A percentile compares a stretch with the other conserved stretches of the same genome.
These are phyloP conservation scores for Candida labiduridarum DNA, from an alignment of 1,139 yeast species.

Conservation along the genomic window DNA sequence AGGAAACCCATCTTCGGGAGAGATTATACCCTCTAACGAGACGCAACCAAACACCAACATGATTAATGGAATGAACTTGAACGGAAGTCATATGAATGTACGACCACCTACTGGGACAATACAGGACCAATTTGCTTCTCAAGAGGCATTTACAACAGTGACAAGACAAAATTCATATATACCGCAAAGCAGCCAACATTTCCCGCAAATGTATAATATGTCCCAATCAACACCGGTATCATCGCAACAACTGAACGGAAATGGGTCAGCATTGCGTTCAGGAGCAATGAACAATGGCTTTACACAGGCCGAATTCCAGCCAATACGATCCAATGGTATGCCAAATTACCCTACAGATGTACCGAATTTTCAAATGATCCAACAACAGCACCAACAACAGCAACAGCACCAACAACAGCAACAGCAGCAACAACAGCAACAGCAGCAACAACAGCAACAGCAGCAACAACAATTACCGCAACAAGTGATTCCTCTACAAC, in stretches of 20 bases:
- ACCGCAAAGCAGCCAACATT: constrained; percentile 10
- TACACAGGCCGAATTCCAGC: constrained; percentile 30
- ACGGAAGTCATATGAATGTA: not conserved
- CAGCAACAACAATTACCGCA: constrained; percentile 20
- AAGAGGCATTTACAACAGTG: constrained; percentile 19
- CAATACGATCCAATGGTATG: constrained; percentile 15
- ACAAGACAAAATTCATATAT: constrained; percentile 18
- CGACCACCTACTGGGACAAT: not conserved
- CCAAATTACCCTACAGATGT: constrained; percentile 24
- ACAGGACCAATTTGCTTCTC: constrained; percentile 17
- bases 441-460: constrained; percentile 5
- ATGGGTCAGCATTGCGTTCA: constrained; percentile 19
- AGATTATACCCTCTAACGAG: constrained; percentile 2
- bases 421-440: constrained; percentile 14
- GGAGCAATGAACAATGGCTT: constrained; percentile 16
- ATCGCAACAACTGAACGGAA: constrained; percentile 17
- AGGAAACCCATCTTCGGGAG: not conserved
- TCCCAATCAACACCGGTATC: constrained; percentile 22
- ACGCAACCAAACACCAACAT: not conserved
- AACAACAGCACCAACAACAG: constrained; percentile 20
- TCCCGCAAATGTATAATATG: constrained; percentile 12
- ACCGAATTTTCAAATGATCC: constrained; percentile 31
- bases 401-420: constrained; percentile 23
- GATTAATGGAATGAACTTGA: not conserved
- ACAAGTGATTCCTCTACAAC: constrained; percentile 17